Base-by-base conservation (phyloP, 2,329 filamentous ascomycete species). In the Onygenales sp. region DNA sequence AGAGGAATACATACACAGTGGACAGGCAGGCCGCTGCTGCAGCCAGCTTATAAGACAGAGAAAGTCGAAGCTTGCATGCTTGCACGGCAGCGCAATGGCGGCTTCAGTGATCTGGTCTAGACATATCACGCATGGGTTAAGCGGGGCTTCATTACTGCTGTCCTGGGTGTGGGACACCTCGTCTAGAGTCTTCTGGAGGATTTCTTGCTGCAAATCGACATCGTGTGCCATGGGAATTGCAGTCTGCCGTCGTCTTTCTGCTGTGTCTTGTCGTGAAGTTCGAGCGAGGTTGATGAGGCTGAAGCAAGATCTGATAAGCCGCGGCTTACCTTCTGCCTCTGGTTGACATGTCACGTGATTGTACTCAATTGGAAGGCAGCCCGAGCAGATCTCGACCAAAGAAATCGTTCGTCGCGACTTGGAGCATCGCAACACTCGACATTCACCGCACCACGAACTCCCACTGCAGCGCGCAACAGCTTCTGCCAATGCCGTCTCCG, bases 21-120 rank as follows among this genome's bases (percentile, higher is more conserved):
- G 91, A 63, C 91, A 96, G 47, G 76, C 79, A 0, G 84, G 76
- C 8, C 81, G 80, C 58, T 86, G 76, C 60, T 89, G 79, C 4
- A 95, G 74, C 91, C 92, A 96, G 69, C 79, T 90, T 21, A 85
- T 71, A 5, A 95, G 79, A 67, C 91, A 97, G 10, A 88, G 68
- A 64, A 90, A 94, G 74, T 96, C 90, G 66, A 94, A 95, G 60
- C 84, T 82, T 54, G 76, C 72, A 73, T 97, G 91, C 42, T 81
- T 78, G 74, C 91, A 97, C 6, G 91, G 90, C 17, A 79, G 73
- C 6, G 87, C 81, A 49, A 85, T 76, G 57, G 87, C 89, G 51
- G 81, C 72, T 62, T 93, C 87, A 8, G 82, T 81, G 63, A 95
- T 77, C 51, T 73, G 65, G 53, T 92, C 87, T 56, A 96, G 82